Base-by-base conservation (phyloP, 2,329 filamentous ascomycete species). In the Cladobotryum protrusum region DNA sequence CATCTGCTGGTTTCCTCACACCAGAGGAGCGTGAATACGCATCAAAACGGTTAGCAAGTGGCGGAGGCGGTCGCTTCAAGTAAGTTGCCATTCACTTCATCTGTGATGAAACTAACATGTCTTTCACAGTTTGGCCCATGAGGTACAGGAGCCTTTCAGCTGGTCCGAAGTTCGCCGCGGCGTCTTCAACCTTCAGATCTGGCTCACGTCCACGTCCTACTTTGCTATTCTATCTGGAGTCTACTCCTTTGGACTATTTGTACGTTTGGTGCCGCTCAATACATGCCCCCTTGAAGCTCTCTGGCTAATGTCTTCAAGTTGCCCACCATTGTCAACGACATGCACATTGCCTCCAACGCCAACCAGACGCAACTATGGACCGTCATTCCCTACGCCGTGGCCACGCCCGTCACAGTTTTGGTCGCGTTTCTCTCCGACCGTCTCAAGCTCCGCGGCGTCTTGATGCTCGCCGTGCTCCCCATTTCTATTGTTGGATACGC, bases 401-500 rank as follows among this genome's bases (percentile, higher is more conserved):
- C 80, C 1, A 73, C 79, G 0, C 67, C 79, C 1, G 65, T 79
- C 8, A 80, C 77, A 67, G 78, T 82, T 13, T 53, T 72, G 33
- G 68, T 79, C 3, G 78, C 82, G 18, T 67, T 83, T 36, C 20
- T 82, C 7, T 85, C 82, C 0, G 82, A 86, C 58, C 74, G 72
- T n/a, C 67, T 83, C 49, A 75, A 75, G 29, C 67, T 83, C 2
- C 75, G 82, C 39, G 82, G 82, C 1, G 65, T 77, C 1, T 65
- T 86, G 36, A 85, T 86, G 78, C 74, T 86, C 3, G 74, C 72
- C 62, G 80, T 79, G 1, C 69, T 86, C 0, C 81, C 81, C 8
- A 69, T 86, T 43, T 80, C 83, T 19, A 85, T 87, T 48, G 69
- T 77, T 15, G 83, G 83, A 14, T 86, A 86, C 56, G 82, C 75